Evolutionary conservation across 257 asterid species (phyloP), one percentile per base, ranked within the genome.

Genomic region (Anisodus acutangulus): DNA sequence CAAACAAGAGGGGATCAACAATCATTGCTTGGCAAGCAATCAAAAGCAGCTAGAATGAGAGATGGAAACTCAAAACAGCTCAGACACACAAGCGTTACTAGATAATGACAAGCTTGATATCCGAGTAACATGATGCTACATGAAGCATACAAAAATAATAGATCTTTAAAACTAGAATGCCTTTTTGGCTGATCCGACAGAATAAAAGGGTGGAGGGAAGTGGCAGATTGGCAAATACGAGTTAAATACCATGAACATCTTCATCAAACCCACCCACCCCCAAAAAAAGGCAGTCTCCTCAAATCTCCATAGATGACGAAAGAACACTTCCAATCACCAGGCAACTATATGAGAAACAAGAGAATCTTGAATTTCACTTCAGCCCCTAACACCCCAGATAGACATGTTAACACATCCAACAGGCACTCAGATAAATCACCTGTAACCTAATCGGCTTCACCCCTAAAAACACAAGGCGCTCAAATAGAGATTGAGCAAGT

Each of bases 381-480:
- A 51, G 13, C 47, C 81, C 41, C 13, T 9, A 74, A 53, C 45
- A 49, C n/a, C 81, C 11, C 31, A 9, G 62, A 49, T 19, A 26
- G 81, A 49, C 43, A 76, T 76, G 81, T 47, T 72, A 47, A 47
- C 59, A 74, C 47, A 54, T 76, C 79, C 49, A 68, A 45, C 83
- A 57, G 84, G 69, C 63, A 66, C 15, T 47, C 78, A 74, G 68
- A 84, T 76, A 86, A 41, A 88, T 88, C 86, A 95, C 99, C 99
- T 97, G 99, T 89, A 97, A 84, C 87, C 99, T 91, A 84, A 97
- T 95, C 31, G 99, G 99, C 87, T 97, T 97, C 84, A 95, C 98
- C 55, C 99, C 99, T 78, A 97, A 97, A 22, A 91, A 84, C 85
- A 97, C 99, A 89, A 97, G 99, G 15, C 99, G 95, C 86, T 97